Evolutionary conservation across 2,329 filamentous ascomycete species (phyloP), one percentile per base, ranked within the genome.

Genomic region (Verticillium dahliae): DNA sequence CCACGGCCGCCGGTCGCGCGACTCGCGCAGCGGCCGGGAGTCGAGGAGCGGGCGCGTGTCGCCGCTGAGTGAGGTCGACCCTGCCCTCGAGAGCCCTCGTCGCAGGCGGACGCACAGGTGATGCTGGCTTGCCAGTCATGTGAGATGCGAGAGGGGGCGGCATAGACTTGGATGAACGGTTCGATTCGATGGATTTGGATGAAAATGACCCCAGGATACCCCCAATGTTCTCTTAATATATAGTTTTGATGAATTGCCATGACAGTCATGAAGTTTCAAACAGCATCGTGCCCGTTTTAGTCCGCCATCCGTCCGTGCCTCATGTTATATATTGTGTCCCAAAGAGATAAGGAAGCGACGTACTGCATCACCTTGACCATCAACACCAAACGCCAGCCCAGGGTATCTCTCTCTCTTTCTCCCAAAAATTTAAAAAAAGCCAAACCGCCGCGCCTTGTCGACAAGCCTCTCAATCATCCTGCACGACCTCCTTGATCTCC

Each of bases 401-500:
- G 61, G 63, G 61, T 63, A 63, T 64, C 61, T 64, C 54, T 31
- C 54, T 31, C 27, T 31, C 27, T 31, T 5, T 31, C 4, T 31
- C 27, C 4, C 27, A 4, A 31, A 5, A 31, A 4, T 22, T 22
- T 22, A 55, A 56, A 11, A 56, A 41, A 38, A 63, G 59, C 58
- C 57, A 56, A 61, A 45, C 18, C 4, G 15, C 18, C 45, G 11
- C n/a, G 22, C 18, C 34, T 22, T 55, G 57, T 31, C 39, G 41
- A 56, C 52, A 56, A 38, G 31, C 64, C 22, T 6, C 50, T 67
- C 69, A 85, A 69, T 88, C 84, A 66, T 88, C 85, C 72, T 88
- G 85, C 3, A 88, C 84, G 67, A 88, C 71, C 72, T 88, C 85
- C 71, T 87, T 88, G 61, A 88, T 88, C 72, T 87, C 84, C 66